Evolutionary conservation across 2,329 filamentous ascomycete species (phyloP).

Genomic region (Teratosphaeria gauchensis): DNA sequence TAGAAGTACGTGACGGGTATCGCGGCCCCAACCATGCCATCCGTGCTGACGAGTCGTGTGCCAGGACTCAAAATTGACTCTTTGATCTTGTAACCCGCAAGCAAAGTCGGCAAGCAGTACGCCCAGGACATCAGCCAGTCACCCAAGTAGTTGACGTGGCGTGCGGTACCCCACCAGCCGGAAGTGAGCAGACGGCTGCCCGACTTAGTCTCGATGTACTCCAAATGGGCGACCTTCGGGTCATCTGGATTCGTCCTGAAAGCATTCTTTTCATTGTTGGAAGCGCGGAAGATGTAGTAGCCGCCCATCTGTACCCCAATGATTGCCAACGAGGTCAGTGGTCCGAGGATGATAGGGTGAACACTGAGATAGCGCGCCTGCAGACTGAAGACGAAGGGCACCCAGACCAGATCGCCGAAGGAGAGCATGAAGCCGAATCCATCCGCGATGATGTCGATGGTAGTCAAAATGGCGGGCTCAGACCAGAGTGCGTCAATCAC

Average conservation of each 20-base stretch:
- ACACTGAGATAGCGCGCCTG: slow-evolving; percentile 77
- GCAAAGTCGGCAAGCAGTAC: slow-evolving; percentile 75
- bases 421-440: slow-evolving; percentile 93
- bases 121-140: slow-evolving; percentile 94
- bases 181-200: slow-evolving; percentile 73
- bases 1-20: slow-evolving; percentile 93
- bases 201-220: slow-evolving; percentile 73
- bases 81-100: slow-evolving; percentile 69
- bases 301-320: slow-evolving; percentile 58
- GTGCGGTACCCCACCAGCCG: slow-evolving; percentile 87
- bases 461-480: slow-evolving; percentile 81
- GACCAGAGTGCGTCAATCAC: slow-evolving; percentile 77
- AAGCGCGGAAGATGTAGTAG: slow-evolving; percentile 88
- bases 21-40: slow-evolving; percentile 66
- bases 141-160: slow-evolving; percentile 92
- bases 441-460: slow-evolving; percentile 87
- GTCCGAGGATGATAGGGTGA: slow-evolving; percentile 71
- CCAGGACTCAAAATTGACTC: slow-evolving; percentile 47
- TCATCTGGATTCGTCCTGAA: slow-evolving; percentile 84
- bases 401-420: slow-evolving; percentile 87
- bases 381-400: slow-evolving; percentile 79
- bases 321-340: slow-evolving; percentile 54
- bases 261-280: slow-evolving; percentile 89
- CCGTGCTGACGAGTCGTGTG: slow-evolving; percentile 48
- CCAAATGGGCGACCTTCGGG: slow-evolving; percentile 66